A percentile compares a stretch with the other conserved stretches of the same genome.
These are phyloP conservation scores for Pleochaeta shiraiana DNA, from an alignment of 2,329 filamentous ascomycete genomes.

Conservation along the genomic window DNA sequence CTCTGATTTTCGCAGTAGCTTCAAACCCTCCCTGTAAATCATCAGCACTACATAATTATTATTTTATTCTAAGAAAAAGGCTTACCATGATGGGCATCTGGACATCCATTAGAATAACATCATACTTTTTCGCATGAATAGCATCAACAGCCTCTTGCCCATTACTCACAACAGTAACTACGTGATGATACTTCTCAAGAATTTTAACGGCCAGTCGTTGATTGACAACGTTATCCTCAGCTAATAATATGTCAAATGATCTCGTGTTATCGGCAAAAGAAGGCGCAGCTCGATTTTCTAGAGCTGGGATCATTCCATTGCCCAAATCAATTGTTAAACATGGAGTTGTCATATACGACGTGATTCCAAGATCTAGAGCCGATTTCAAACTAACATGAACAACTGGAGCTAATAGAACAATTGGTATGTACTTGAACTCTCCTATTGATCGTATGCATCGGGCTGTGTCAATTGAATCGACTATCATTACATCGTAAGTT, in stretches of 20 bases:
- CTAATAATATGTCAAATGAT: constrained; percentile 85
- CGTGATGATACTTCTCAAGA: constrained; percentile 87
- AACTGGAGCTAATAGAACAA: constrained; percentile 73
- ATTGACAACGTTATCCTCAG: constrained; percentile 95
- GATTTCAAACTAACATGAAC: constrained; percentile 88
- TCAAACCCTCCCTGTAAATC: constrained; percentile 68
- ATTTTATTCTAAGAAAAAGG: not conserved
- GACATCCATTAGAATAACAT: constrained; percentile 97
- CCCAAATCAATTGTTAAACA: constrained; percentile 86
- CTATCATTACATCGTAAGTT: constrained; percentile 81
- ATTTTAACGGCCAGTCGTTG: constrained; percentile 94
- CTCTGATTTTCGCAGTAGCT: constrained; percentile 86
- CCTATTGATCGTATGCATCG: constrained; percentile 65
- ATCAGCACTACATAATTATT: constrained; percentile 19
- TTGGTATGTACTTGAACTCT: constrained; percentile 94
- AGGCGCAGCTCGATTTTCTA: constrained; percentile 82
- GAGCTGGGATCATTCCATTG: constrained; percentile 86
- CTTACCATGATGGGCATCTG: constrained; percentile 98
- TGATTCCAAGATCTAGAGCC: constrained; percentile 83
- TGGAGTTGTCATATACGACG: constrained; percentile 97
- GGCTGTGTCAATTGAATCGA: constrained; percentile 87
- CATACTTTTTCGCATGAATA: constrained; percentile 81
- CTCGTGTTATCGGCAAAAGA: constrained; percentile 84
- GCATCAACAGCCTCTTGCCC: constrained; percentile 81
- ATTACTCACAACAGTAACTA: constrained; percentile 84